A percentile compares a stretch with the other conserved stretches of the same genome.
Conservation (phyloP, 2,329 filamentous ascomycete species). For the Fusarium sulawesiense region DNA sequence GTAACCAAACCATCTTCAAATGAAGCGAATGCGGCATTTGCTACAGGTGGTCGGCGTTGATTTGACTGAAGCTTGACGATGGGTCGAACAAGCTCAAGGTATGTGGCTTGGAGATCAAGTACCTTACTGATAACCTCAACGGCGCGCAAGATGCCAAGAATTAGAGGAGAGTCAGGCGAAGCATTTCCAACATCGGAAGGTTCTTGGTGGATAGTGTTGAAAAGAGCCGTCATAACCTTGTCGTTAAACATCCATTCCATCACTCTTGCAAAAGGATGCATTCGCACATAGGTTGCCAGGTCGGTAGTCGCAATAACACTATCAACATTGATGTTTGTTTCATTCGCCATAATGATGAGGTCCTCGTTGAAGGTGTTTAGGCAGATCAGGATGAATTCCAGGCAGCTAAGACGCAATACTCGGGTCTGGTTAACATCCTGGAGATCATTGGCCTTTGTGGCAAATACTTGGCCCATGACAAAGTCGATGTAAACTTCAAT, state of each 20-base stretch:
- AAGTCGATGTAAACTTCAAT: constrained; percentile 96
- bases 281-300: constrained; percentile 80
- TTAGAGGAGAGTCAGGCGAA: constrained; percentile 80
- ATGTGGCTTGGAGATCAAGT: constrained; percentile 89
- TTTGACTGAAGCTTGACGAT: constrained; percentile 75
- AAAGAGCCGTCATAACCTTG: constrained; percentile 82
- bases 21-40: constrained; percentile 78
- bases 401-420: constrained; percentile 80
- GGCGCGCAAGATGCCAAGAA: constrained; percentile 81
- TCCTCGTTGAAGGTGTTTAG: constrained; percentile 93
- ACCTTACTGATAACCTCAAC: constrained; percentile 86
- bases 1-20: constrained; percentile 93
- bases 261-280: constrained; percentile 92
- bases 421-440: constrained; percentile 75
- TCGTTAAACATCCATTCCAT: constrained; percentile 99
- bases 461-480: constrained; percentile 82
- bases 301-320: constrained; percentile 78
- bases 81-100: constrained; percentile 87
- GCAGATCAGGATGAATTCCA: constrained; percentile 84
- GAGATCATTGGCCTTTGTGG: constrained; percentile 72
- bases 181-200: constrained; percentile 77
- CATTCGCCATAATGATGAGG: constrained; percentile 84
- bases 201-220: constrained; percentile 82
- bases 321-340: constrained; percentile 80
- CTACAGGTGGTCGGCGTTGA: constrained; percentile 69